A percentile compares a stretch with the other conserved stretches of the same genome.
These are phyloP conservation scores for Saturnispora saitoi DNA, from an alignment of 805 yeast genomes.

Conservation along the genomic window DNA sequence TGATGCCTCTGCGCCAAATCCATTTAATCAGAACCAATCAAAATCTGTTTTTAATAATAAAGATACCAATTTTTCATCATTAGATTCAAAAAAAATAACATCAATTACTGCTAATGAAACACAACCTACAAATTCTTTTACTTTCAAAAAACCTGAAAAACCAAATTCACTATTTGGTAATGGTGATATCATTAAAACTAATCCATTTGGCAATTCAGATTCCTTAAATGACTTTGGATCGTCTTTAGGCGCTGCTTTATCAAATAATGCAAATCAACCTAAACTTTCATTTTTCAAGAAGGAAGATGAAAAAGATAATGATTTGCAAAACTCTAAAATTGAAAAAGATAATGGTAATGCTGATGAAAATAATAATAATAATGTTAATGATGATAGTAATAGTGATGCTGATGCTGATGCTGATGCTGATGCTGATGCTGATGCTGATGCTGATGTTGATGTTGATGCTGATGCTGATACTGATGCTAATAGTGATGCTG, in stretches of 20 bases:
- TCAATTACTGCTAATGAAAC: not conserved
- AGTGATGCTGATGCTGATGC: too few species aligned
- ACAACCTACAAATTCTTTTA: not conserved
- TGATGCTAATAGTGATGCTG: too few species aligned
- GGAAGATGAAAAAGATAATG: not conserved
- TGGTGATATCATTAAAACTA: not conserved
- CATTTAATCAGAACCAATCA: not conserved
- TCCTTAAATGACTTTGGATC: not conserved
- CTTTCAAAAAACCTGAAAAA: not conserved
- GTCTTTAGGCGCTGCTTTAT: not conserved
- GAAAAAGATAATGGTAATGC: not conserved
- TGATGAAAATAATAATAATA: not conserved
- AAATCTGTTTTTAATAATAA: not conserved
- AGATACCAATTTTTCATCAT: too few species aligned
- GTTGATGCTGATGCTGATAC: too few species aligned
- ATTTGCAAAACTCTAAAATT: not conserved
- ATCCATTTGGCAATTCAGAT: constrained; percentile 4
- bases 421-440: too few species aligned
- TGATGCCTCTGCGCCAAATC: not conserved
- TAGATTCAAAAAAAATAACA: too few species aligned
- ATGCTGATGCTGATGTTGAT: too few species aligned
- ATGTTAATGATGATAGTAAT: not conserved
- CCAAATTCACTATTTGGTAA: not conserved
- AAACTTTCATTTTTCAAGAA: not conserved
- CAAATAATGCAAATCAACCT: not conserved